A percentile compares a stretch with the other conserved stretches of the same genome.
Evolutionary conservation across 352 stramenopile genomes (phyloP).

Genomic region (Globisporangium carolinianum): DNA sequence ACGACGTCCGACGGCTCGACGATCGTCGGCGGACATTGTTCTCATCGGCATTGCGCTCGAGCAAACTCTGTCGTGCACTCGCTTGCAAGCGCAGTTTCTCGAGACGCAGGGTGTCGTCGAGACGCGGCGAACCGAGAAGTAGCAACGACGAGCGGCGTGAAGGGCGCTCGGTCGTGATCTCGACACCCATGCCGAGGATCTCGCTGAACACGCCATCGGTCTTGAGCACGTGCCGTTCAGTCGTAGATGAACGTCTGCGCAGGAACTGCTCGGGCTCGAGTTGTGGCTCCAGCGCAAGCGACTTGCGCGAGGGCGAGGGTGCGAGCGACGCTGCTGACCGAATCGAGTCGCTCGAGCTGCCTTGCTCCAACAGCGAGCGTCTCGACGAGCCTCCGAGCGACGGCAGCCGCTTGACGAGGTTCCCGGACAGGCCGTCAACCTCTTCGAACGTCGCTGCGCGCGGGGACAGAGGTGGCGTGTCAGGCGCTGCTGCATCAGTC

Average conservation of each 20-base stretch:
- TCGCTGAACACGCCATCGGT: slow-evolving; percentile 27
- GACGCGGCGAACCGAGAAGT: not conserved
- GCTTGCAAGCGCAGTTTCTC: slow-evolving; percentile 15
- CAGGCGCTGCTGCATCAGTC: not conserved
- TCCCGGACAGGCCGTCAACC: not conserved
- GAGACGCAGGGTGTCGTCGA: slow-evolving; percentile 4
- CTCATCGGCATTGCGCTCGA: slow-evolving; percentile 14
- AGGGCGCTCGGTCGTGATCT: slow-evolving; percentile 52
- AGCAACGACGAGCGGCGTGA: slow-evolving; percentile 1
- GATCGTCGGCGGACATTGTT: slow-evolving; percentile 9
- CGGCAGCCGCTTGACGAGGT: slow-evolving; percentile 4
- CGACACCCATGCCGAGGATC: slow-evolving; percentile 34
- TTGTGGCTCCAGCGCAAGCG: slow-evolving; percentile 6
- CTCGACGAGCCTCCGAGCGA: slow-evolving; percentile 3
- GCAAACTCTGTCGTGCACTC: slow-evolving; percentile 13
- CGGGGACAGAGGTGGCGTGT: not conserved
- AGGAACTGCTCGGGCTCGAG: slow-evolving; percentile 55
- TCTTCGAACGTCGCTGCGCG: slow-evolving; percentile 8
- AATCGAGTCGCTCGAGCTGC: not conserved
- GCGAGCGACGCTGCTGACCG: not conserved
- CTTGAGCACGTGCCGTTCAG: slow-evolving; percentile 36
- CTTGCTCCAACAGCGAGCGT: not conserved
- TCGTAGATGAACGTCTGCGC: slow-evolving; percentile 20
- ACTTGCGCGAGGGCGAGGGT: slow-evolving; percentile 2
- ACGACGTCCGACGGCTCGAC: not conserved